Percentiles rank a stretch among this genome's conserved stretches.
Evolutionary conservation across 2,329 filamentous ascomycete species (phyloP).

Genomic region (Fusarium hainanense): DNA sequence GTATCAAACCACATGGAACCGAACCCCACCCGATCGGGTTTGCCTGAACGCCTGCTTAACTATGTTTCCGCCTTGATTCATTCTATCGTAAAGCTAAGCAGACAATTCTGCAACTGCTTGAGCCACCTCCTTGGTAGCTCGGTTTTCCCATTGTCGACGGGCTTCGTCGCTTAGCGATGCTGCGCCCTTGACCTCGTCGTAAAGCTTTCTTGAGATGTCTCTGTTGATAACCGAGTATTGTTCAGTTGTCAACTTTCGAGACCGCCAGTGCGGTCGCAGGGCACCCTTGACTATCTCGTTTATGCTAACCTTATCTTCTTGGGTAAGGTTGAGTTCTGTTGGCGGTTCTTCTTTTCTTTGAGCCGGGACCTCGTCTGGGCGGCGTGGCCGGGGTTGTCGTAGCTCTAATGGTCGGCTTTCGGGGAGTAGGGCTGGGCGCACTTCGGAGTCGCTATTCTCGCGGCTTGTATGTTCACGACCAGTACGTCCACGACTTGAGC

Average conservation of each 20-base stretch:
- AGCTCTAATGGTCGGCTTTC: slow-evolving; percentile 58
- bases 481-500: slow-evolving; percentile 26
- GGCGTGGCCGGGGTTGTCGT: slow-evolving; percentile 63
- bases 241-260: slow-evolving; percentile 82
- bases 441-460: slow-evolving; percentile 39
- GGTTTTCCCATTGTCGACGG: slow-evolving; percentile 77
- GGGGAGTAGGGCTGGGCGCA: slow-evolving; percentile 29
- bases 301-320: slow-evolving; percentile 87
- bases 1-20: slow-evolving; percentile 50
- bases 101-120: slow-evolving; percentile 73
- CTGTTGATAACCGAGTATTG: slow-evolving; percentile 95
- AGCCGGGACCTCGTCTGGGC: slow-evolving; percentile 54
- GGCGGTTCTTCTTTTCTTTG: slow-evolving; percentile 76
- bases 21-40: slow-evolving; percentile 22
- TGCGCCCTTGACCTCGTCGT: slow-evolving; percentile 72
- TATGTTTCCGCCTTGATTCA: slow-evolving; percentile 40
- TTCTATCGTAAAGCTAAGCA: slow-evolving; percentile 56
- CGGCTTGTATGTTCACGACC: slow-evolving; percentile 13
- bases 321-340: slow-evolving; percentile 72
- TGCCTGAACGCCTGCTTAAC: slow-evolving; percentile 49
- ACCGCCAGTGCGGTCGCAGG: slow-evolving; percentile 84
- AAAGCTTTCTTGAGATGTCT: slow-evolving; percentile 87
- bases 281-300: slow-evolving; percentile 87
- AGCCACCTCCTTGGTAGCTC: slow-evolving; percentile 82
- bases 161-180: slow-evolving; percentile 72